Evolutionary conservation across 2,329 filamentous ascomycete species (phyloP), one percentile per base, ranked within the genome.

Genomic region (Onygenales sp.): DNA sequence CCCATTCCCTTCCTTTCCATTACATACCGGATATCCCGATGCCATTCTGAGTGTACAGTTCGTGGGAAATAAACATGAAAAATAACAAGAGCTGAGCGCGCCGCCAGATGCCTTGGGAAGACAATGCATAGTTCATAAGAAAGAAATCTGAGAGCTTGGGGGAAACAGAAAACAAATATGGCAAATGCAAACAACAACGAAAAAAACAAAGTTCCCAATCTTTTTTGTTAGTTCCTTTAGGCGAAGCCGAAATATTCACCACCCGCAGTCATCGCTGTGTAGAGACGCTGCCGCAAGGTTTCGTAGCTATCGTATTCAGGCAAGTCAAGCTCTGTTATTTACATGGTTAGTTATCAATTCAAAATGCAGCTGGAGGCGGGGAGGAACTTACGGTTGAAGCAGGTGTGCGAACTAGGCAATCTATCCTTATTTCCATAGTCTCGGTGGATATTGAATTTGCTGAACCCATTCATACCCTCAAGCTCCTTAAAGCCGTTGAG

Each of bases 221-320:
- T 47, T 46, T 27, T 27, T 27, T 27, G 21, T 27, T 10, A n/a
- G 6, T 46, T 6, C 33, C 4, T 34, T 77, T 86, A 97, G 63
- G 93, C 92, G 72, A 98, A 97, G 57, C 93, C 93, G 70, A 98
- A 98, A 69, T 85, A 97, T 70, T 97, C 92, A 74, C 90, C 93
- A 62, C 93, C 93, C 60, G 91, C 86, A n/a, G 93, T 98, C 71
- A 98, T 96, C 58, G 93, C 93, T 61, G 91, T 97, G 70, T 94
- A 85, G 56, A 98, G 74, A 67, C 93, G 90, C 63, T 87, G 84
- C 58, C 93, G 85, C 57, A 98, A 81, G 61, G 81, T 79, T 65
- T 98, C 93, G 71, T 98, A 98, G 69, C 84, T 94, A 65, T 97
- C 93, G 67, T 98, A 98, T 74, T 98, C 93, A 42, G 93, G 93